Evolutionary conservation across 352 stramenopile genomes (phyloP), one percentile per base, ranked within the genome.

Genomic region (Blastocystis sp.): DNA sequence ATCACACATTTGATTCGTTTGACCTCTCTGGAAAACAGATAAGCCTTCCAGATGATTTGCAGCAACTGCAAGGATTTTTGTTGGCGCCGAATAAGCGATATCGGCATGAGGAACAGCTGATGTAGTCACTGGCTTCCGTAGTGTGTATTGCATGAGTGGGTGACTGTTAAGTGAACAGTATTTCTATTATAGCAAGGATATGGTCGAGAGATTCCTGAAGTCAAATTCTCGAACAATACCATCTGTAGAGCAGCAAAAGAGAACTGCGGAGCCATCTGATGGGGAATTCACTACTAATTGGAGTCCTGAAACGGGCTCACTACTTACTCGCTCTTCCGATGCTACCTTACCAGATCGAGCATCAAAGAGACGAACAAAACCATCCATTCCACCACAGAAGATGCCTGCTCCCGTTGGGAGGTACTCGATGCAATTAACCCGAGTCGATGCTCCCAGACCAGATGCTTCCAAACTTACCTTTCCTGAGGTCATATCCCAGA

Each of bases 371-470:
- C 70, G 70, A 17, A 81, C 48, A 40, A 27, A 51, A 27, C 70
- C 70, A 40, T 81, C 70, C 19, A 33, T 40, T 17, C 70, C 59
- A 19, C 70, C 70, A 54, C 70, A 81, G 53, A 51, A 81, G 30
- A 81, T 33, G 6, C 70, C 70, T 56, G 70, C 33, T 27, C 70
- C 70, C 0, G n/a, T 33, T 3, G 70, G 44, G 11, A 81, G 6
- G 24, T 81, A 81, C 70, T 81, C 44, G 27, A 81, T 19, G 24
- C 70, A 81, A 54, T 81, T 81, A 19, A 81, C 24, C 7, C 70
- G 70, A 17, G 62, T 51, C 22, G 40, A 42, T 22, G 22, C n/a
- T 17, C 70, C 70, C n/a, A 81, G 13, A 22, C 7, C 27, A 5
- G 44, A 33, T 22, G 35, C 42, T 7, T 81, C 70, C 24, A 81